Base-by-base conservation (phyloP, 192 early-diverging fungal species). In the Coemansia sp. region DNA sequence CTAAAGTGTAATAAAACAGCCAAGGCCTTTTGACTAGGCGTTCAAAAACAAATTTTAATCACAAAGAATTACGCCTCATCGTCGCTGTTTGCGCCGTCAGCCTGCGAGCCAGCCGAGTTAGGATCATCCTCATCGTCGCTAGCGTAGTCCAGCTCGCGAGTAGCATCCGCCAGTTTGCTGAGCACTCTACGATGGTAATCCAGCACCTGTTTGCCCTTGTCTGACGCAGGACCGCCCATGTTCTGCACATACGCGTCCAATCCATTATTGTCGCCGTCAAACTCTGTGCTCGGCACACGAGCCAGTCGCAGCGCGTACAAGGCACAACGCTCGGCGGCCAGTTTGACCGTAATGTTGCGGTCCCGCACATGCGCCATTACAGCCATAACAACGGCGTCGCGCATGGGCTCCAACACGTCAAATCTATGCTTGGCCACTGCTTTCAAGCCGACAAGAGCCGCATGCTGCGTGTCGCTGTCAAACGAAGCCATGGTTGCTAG, bases 241-340 rank as follows among this genome's bases (percentile, higher is more conserved):
- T 80, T 82, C 10, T 75, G 83, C 25, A 85, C 74, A 60, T 76
- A 75, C 24, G 17, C 17, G 10, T 64, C 28, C 68, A 81, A 21
- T 3, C 63, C 73, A 2, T 51, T 73, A 1, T 50, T 34, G 42
- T 50, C 52, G 5, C 78, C 78, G 3, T 60, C 69, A 61, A 75
- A 80, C 4, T 12, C 42, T 12, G 58, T 70, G 0, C 4, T 12
- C 2, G 70, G 66, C 38, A 73, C 61, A 2, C 58, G 44, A 2
- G 82, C 81, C 57, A 96, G 63, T 18, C 88, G 79, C 34, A 97
- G 61, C 12, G 86, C 56, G 56, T 91, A 85, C 24, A 94, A 60
- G 63, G 95, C 68, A 5, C 92, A 84, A 15, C 90, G 83, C 72
- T 97, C 95, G 0, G 91, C 88, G 5, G 92, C 90, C 48, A 93